Evolutionary conservation across 805 yeast genomes (phyloP).

Genomic region (Teunomyces pallodes): DNA sequence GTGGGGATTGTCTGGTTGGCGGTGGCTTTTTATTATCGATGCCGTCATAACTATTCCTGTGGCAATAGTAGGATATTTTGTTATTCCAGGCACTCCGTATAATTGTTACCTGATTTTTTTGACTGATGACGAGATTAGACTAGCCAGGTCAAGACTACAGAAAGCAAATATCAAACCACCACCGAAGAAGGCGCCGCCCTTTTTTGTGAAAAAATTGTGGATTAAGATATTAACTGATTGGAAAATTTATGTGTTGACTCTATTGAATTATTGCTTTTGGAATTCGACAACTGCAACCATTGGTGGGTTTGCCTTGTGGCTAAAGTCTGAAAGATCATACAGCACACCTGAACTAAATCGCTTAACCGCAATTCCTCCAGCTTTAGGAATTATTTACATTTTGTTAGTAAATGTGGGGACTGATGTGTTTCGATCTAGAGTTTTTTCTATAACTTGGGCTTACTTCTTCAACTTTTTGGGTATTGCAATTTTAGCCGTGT

Average conservation of each 20-base stretch:
- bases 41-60: conserved; percentile 19
- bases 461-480: conserved; percentile 31
- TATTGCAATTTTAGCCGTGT: conserved; percentile 19
- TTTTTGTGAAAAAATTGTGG: conserved; percentile 26
- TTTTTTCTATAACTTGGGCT: conserved; percentile 50
- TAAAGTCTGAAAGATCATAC: conserved; percentile 16
- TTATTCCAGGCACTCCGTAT: conserved; percentile 25
- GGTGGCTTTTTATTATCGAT: conserved; percentile 26
- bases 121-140: conserved; percentile 54
- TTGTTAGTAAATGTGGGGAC: conserved; percentile 47
- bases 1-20: conserved; percentile 15
- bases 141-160: conserved; percentile 41
- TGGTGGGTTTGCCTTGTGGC: conserved; percentile 49
- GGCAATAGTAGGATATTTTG: conserved; percentile 16
- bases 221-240: conserved; percentile 26
- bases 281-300: conserved; percentile 42
- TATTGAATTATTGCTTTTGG: conserved; percentile 17
- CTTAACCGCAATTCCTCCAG: conserved; percentile 53
- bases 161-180: conserved; percentile 15
- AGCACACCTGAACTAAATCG: not conserved
- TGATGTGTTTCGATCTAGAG: conserved; percentile 48
- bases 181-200: conserved; percentile 13
- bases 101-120: conserved; percentile 49
- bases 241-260: conserved; percentile 28
- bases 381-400: conserved; percentile 54